Conservation (phyloP, 1,284 basidiomycete species). For the Irpex sp. region DNA sequence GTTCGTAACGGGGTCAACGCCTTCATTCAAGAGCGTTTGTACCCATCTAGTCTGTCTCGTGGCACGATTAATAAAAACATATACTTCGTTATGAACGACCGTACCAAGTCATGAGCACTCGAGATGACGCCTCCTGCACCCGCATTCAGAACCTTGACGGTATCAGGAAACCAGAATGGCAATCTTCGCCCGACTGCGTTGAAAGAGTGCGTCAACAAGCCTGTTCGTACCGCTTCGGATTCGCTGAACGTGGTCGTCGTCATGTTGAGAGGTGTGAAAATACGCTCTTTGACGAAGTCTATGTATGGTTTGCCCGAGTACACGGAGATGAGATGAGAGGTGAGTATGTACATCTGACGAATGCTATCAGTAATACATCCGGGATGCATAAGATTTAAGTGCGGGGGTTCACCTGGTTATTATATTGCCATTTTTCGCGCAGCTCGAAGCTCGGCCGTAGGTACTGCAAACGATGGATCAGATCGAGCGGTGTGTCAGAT, state of each 20-base stretch:
- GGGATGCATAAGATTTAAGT: constrained; percentile 12
- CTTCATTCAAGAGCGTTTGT: constrained; percentile 22
- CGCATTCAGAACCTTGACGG: constrained; percentile 19
- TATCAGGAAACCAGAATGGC: constrained; percentile 26
- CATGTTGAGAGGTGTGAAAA: constrained; percentile 32
- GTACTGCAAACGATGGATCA: constrained; percentile 28
- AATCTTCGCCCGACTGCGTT: constrained; percentile 20
- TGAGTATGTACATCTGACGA: constrained; percentile 34
- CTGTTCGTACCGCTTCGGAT: constrained; percentile 26
- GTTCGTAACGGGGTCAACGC: constrained; percentile 24
- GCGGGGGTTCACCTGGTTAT: constrained; percentile 30
- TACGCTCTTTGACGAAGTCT: constrained; percentile 24
- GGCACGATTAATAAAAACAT: neutral
- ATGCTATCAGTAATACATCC: neutral
- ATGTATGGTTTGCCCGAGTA: constrained; percentile 30
- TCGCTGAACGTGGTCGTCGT: constrained; percentile 32
- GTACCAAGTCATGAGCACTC: constrained; percentile 28
- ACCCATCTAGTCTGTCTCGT: constrained; percentile 29
- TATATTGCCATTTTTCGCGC: constrained; percentile 37
- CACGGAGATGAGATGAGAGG: constrained; percentile 29
- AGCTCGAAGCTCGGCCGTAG: constrained; percentile 35
- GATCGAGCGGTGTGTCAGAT: constrained; percentile 24
- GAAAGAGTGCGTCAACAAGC: constrained; percentile 33
- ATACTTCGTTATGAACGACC: neutral
- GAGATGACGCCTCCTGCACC: constrained; percentile 33